phyloP scores from a whole-genome alignment of 176 grass and related monocot species.

The Bothriochloa decipiens region DNA sequence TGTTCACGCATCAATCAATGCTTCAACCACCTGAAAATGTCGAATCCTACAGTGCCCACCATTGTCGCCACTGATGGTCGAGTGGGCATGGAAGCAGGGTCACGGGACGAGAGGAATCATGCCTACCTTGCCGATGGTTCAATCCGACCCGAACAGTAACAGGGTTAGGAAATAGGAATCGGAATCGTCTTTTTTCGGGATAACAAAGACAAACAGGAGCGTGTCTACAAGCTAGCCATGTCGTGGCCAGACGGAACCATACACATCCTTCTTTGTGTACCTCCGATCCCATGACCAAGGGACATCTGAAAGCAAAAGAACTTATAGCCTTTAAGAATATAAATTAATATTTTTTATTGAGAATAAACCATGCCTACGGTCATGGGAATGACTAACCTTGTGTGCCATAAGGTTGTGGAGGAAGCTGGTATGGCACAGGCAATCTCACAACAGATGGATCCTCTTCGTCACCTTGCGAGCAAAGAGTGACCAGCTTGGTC shows the following conservation, averaged over 20 bases:
- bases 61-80: not conserved
- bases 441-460: slow-evolving; percentile 52
- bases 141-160: not conserved
- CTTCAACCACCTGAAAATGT: not conserved
- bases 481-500: slow-evolving; percentile 70
- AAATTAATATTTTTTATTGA: not conserved
- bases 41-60: not conserved
- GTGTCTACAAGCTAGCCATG: slow-evolving; percentile 52
- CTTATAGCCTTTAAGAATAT: not conserved
- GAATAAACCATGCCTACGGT: not conserved
- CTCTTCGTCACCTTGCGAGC: slow-evolving; percentile 58
- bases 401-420: slow-evolving; percentile 66
- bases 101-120: not conserved
- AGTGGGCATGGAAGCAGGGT: not conserved
- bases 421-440: slow-evolving; percentile 88
- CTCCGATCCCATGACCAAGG: slow-evolving; percentile 94
- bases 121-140: slow-evolving; percentile 1
- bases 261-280: slow-evolving; percentile 84
- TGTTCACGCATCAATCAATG: not conserved
- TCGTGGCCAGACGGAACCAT: slow-evolving; percentile 80
- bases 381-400: slow-evolving; percentile 48
- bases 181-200: not conserved
- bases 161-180: not conserved
- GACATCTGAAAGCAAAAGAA: slow-evolving; percentile 58
- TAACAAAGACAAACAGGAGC: not conserved